Percentiles rank a stretch among this genome's conserved stretches.
Conservation (phyloP, 768 basidiomycete genomes). For the Pholiota molesta region DNA sequence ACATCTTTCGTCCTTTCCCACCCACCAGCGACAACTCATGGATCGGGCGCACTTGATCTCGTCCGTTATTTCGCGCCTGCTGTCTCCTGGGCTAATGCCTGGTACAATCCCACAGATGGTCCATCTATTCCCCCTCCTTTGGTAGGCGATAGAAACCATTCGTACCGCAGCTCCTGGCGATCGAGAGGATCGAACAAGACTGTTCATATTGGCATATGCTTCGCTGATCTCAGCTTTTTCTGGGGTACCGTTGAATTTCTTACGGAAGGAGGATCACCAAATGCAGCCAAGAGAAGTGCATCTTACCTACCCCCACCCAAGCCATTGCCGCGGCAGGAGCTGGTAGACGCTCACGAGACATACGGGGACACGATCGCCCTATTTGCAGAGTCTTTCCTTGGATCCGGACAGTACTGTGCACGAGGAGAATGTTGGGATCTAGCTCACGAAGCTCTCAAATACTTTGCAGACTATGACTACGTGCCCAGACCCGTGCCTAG, state of each 20-base stretch:
- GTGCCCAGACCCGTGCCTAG: constrained; percentile 49
- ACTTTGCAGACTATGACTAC: constrained; percentile 42
- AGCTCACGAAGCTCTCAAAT: constrained; percentile 50
- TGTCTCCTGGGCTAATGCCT: constrained; percentile 41
- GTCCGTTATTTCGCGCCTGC: constrained; percentile 46
- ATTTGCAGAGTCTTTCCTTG: constrained; percentile 50
- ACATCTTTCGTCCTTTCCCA: constrained; percentile 24
- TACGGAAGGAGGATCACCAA: constrained; percentile 31
- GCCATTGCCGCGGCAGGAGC: constrained; percentile 32
- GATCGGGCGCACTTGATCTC: constrained; percentile 41
- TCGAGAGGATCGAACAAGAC: constrained; percentile 32
- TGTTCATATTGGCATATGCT: constrained; percentile 40
- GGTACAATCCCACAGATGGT: constrained; percentile 38
- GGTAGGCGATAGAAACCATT: constrained; percentile 26
- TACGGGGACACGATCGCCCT: constrained; percentile 53
- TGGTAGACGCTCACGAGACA: constrained; percentile 45
- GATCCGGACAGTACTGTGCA: constrained; percentile 45
- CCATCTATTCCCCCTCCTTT: constrained; percentile 37
- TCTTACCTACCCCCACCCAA: constrained; percentile 42
- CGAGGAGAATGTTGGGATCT: constrained; percentile 64
- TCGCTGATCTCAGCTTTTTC: constrained; percentile 52
- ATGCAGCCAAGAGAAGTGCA: constrained; percentile 37
- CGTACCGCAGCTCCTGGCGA: constrained; percentile 31
- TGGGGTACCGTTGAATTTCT: constrained; percentile 48
- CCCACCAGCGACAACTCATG: constrained; percentile 25